Percentiles rank a stretch among this genome's conserved stretches.
Evolutionary conservation across 2,329 filamentous ascomycete species (phyloP).

Genomic region (Acrodontium crateriforme): DNA sequence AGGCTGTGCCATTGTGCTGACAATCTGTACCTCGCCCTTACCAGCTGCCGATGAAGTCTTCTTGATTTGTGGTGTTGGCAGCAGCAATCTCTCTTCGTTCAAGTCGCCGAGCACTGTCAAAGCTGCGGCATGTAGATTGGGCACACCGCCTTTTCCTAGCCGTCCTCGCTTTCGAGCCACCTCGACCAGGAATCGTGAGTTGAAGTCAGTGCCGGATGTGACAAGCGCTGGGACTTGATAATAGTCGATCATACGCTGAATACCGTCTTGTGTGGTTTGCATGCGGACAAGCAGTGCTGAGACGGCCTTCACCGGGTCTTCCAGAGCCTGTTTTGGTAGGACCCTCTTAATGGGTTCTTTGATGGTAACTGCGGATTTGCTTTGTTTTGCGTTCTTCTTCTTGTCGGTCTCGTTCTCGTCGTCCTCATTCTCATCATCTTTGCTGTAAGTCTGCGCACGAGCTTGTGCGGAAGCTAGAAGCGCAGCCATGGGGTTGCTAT

Average conservation of each 20-base stretch:
- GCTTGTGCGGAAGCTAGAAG: constrained; percentile 70
- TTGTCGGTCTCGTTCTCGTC: constrained; percentile 16
- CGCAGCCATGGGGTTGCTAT: constrained; percentile 79
- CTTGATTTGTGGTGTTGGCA: constrained; percentile 20
- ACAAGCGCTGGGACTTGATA: constrained; percentile 77
- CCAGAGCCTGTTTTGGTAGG: constrained; percentile 84
- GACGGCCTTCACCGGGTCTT: constrained; percentile 81
- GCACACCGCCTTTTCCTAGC: constrained; percentile 76
- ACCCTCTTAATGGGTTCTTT: constrained; percentile 43
- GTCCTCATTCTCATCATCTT: constrained; percentile 37
- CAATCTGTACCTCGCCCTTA: constrained; percentile 69
- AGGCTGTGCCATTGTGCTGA: constrained; percentile 84
- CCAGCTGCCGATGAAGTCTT: constrained; percentile 19
- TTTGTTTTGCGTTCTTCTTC: constrained; percentile 2
- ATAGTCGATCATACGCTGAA: constrained; percentile 65
- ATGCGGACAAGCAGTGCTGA: constrained; percentile 70
- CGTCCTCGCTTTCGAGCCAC: constrained; percentile 87
- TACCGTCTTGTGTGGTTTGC: constrained; percentile 55
- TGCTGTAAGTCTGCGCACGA: constrained; percentile 55
- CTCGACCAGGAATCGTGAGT: constrained; percentile 85
- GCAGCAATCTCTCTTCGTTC: constrained; percentile 71
- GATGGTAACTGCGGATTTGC: constrained; percentile 4
- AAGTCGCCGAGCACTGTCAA: constrained; percentile 94
- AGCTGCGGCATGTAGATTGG: constrained; percentile 75
- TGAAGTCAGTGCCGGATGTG: constrained; percentile 53